Evolutionary conservation across 2,329 filamentous ascomycete genomes (phyloP), one percentile per base, ranked within the genome.

Genomic region (Westerdykella ornata): DNA sequence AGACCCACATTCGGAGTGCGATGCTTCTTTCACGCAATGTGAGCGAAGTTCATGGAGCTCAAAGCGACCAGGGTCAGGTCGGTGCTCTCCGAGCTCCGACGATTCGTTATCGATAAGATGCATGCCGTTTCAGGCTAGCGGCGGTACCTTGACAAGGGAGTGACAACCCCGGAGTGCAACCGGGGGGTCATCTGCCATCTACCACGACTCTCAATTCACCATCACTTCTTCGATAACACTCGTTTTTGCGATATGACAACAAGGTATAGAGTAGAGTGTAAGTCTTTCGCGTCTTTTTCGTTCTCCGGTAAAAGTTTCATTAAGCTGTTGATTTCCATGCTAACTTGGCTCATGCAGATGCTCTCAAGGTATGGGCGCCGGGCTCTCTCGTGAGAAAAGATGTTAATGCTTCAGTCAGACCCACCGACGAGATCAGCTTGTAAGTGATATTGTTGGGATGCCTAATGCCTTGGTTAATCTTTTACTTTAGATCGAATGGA

Each of bases 341-440:
- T 28, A 14, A 38, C 18, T 29, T 26, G 30, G 16, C n/a, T 38
- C 8, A 20, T 30, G 28, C 49, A 83, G 80, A 84, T 71, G 78
- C 78, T 19, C 73, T 82, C 57, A 81, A 81, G 73, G 77, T 79
- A 60, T 47, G 70, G 60, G 31, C 50, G 43, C 53, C 58, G 37
- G 8, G 12, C 59, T 41, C 38, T n/a, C 8, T 13, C 7, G 1
- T n/a, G 19, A 20, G n/a, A 13, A 8, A n/a, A 17, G 19, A 14
- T 33, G 26, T 33, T 39, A 28, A 44, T 17, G 15, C 35, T 7
- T 38, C 3, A 38, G 18, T 8, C 80, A 94, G 77, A 90, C 88
- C 39, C 89, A 96, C 71, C 80, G 89, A 41, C 76, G 89, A 62
- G 89, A 96, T 65, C 89, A 96, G 66, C 80, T 96, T 57, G 88